Evolutionary conservation across 352 stramenopile species (phyloP).

Genomic region (Globisporangium okanoganense): DNA sequence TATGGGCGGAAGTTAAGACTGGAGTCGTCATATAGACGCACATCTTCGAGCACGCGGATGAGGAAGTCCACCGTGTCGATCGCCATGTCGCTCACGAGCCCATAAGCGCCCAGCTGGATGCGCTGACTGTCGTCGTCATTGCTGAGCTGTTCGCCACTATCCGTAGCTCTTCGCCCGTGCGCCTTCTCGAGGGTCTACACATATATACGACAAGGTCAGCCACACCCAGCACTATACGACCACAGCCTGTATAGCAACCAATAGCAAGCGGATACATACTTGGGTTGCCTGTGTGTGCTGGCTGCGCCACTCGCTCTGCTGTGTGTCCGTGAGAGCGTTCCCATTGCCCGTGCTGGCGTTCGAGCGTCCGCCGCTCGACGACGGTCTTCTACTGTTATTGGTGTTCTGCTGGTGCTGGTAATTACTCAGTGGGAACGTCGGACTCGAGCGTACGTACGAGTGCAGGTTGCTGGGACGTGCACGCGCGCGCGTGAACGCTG

Average conservation of each 20-base stretch:
- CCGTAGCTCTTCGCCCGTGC: not conserved
- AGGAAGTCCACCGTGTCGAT: slow-evolving; percentile 67
- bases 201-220: not conserved
- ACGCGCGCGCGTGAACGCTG: slow-evolving; percentile 31
- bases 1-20: no score
- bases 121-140: not conserved
- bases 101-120: slow-evolving; percentile 39
- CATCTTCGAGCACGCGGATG: slow-evolving; percentile 59
- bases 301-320: slow-evolving; percentile 9
- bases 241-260: not conserved
- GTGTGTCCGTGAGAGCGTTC: not conserved
- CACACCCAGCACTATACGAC: not conserved
- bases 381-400: slow-evolving; percentile 7
- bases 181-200: not conserved
- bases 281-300: slow-evolving; percentile 26
- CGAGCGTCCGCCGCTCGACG: slow-evolving; percentile 7
- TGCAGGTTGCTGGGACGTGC: slow-evolving; percentile 47
- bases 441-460: slow-evolving; percentile 24
- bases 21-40: slow-evolving; percentile 21
- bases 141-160: not conserved
- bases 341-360: not conserved
- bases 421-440: slow-evolving; percentile 35
- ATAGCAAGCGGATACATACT: slow-evolving; percentile 5
- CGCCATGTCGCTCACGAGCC: slow-evolving; percentile 44
- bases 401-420: slow-evolving; percentile 15